A percentile compares a stretch with the other conserved stretches of the same genome.
These are phyloP conservation scores for Cystofilobasidium capitatum DNA, from an alignment of 768 basidiomycete genomes.

Conservation along the genomic window DNA sequence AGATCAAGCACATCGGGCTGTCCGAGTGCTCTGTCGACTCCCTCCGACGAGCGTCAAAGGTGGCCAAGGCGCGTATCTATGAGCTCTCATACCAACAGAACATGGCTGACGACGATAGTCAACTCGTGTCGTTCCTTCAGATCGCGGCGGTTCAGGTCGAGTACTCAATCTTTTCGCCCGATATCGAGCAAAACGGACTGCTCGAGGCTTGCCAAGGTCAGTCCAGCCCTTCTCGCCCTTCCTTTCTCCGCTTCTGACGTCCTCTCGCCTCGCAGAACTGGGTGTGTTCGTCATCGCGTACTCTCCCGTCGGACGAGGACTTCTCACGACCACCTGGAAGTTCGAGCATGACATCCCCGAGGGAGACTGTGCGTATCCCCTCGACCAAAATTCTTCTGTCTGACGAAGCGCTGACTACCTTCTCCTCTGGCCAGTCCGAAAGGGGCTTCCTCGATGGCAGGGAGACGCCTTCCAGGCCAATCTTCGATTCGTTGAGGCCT, in stretches of 20 bases:
- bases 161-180: slow-evolving; percentile 48
- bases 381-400: too few relatives aligned
- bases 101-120: neutral
- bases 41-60: slow-evolving; percentile 28
- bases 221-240: neutral
- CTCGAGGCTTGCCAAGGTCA: slow-evolving; percentile 47
- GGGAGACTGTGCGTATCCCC: neutral
- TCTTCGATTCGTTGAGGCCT: neutral
- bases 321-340: slow-evolving; percentile 5
- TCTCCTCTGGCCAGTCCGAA: neutral
- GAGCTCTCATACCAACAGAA: neutral
- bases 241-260: neutral
- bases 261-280: too few relatives aligned
- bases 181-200: slow-evolving; percentile 52
- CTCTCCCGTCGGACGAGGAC: slow-evolving; percentile 3
- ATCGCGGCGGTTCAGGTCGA: slow-evolving; percentile 42
- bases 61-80: neutral
- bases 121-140: neutral
- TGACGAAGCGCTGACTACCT: too few relatives aligned
- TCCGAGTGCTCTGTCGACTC: slow-evolving; percentile 35
- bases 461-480: slow-evolving; percentile 8
- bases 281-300: neutral
- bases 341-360: neutral
- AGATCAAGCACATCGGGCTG: slow-evolving; percentile 35
- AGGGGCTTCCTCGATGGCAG: neutral